These are phyloP conservation scores for Sherardia arvensis DNA, from an alignment of 257 asterid genomes.

Conservation along the genomic window DNA sequence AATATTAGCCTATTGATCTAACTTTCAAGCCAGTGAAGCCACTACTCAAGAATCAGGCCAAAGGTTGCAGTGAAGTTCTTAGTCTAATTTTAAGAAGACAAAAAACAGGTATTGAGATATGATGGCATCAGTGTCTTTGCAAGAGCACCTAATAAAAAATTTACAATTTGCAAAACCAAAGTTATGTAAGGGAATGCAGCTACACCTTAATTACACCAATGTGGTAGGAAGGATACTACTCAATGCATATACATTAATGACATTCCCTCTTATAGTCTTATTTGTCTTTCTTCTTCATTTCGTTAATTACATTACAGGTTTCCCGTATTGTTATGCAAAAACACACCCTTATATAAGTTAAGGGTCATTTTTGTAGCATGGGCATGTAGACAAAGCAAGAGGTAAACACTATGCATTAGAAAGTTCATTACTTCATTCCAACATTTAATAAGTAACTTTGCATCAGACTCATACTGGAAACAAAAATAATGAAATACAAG, in stretches of 20 bases:
- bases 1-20: constrained; percentile 15
- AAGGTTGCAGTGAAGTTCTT: neutral
- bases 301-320: neutral
- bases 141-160: neutral
- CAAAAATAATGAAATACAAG: constrained; percentile 3
- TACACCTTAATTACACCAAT: neutral
- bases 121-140: neutral
- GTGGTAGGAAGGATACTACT: neutral
- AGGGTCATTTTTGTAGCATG: neutral
- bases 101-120: neutral
- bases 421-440: neutral
- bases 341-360: neutral
- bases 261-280: neutral
- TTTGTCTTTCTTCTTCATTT: neutral
- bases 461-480: neutral
- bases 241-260: neutral
- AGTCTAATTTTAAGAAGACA: neutral
- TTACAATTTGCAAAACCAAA: neutral
- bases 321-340: neutral
- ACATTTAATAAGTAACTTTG: neutral
- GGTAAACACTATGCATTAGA: no score
- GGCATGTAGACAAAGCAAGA: neutral
- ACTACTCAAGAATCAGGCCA: neutral
- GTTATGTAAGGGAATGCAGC: neutral
- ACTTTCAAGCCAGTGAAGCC: neutral